Conservation (phyloP, 2,329 filamentous ascomycete genomes). For the Cladosporium colombiae region DNA sequence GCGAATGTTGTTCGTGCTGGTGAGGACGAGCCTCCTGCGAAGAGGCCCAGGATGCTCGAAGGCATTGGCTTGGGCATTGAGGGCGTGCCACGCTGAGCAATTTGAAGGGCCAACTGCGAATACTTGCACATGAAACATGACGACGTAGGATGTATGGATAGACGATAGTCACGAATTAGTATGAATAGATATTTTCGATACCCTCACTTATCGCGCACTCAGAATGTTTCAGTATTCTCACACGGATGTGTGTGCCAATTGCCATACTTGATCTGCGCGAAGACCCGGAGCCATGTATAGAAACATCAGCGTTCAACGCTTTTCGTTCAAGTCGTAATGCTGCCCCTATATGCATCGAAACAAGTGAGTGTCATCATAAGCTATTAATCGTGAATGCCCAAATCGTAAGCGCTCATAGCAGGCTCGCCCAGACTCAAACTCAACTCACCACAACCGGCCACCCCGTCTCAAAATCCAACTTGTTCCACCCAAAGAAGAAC, state of each 20-base stretch:
- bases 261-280: neutral
- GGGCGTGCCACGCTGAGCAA: constrained; percentile 1
- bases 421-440: neutral
- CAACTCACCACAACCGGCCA: constrained; percentile 27
- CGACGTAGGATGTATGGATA: neutral
- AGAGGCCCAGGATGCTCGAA: constrained; percentile 53
- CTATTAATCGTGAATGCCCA: neutral
- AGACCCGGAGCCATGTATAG: neutral
- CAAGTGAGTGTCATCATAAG: neutral
- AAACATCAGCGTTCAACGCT: neutral
- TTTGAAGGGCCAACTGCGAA: neutral
- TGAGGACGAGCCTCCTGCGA: constrained; percentile 40
- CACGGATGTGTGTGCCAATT: neutral
- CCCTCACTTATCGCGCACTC: neutral
- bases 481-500: constrained; percentile 32
- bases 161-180: constrained; percentile 5
- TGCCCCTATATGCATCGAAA: neutral
- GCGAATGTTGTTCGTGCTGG: constrained; percentile 43
- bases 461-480: constrained; percentile 27
- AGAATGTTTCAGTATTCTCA: neutral
- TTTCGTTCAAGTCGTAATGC: neutral
- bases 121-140: constrained; percentile 3
- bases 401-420: neutral
- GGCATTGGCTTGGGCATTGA: constrained; percentile 59
- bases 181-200: neutral